Conservation (phyloP, 352 stramenopile genomes). For the Globisporangium rhizosaccharum region DNA sequence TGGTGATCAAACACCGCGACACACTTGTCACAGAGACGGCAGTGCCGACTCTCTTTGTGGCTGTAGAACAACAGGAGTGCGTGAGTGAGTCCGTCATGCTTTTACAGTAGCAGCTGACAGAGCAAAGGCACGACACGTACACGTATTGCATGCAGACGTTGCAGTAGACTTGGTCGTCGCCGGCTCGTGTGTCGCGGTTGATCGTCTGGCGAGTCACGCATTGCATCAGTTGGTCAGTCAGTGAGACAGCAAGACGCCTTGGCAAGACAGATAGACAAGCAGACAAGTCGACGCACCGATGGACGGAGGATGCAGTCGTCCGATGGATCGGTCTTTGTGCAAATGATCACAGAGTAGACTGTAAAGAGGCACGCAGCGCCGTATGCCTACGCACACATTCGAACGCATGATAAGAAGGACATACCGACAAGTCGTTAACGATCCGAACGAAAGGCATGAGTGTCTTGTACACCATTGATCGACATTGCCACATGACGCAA, state of each 20-base stretch:
- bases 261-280: too few species aligned
- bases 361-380: conserved; percentile 44
- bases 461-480: neutral
- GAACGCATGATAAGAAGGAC: neutral
- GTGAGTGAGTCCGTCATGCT: too few species aligned
- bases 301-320: conserved; percentile 67
- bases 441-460: too few species aligned
- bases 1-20: conserved; percentile 96
- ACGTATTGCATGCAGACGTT: conserved; percentile 87
- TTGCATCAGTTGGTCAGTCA: neutral
- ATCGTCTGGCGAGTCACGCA: conserved; percentile 2
- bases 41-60: conserved; percentile 88
- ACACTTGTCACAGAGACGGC: conserved; percentile 95
- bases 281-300: conserved; percentile 28
- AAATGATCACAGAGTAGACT: conserved; percentile 43
- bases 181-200: conserved; percentile 13
- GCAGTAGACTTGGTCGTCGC: conserved; percentile 72
- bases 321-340: conserved; percentile 70
- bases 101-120: neutral
- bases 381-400: conserved; percentile 25
- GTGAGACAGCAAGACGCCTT: neutral
- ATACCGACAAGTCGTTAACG: neutral
- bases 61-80: conserved; percentile 15
- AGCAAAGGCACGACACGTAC: conserved; percentile 28
- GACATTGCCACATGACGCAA: too few species aligned